Conservation (phyloP, 805 yeast genomes). For the Candida odintsovae region DNA sequence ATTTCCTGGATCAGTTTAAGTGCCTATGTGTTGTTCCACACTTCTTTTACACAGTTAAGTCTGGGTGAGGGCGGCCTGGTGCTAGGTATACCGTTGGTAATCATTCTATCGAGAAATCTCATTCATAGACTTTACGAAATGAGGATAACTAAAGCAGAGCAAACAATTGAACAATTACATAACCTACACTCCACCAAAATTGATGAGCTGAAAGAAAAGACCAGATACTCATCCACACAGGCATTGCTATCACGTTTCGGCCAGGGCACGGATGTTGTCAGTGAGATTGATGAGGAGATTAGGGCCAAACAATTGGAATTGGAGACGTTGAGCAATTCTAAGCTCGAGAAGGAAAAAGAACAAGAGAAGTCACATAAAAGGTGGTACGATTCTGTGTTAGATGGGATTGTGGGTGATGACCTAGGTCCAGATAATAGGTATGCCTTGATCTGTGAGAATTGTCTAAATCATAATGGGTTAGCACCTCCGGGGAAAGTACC, state of each 20-base stretch:
- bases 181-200: slow-evolving; percentile 47
- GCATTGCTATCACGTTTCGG: slow-evolving; percentile 63
- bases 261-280: slow-evolving; percentile 43
- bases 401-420: slow-evolving; percentile 56
- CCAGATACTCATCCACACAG: slow-evolving; percentile 72
- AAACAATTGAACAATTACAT: slow-evolving; percentile 28
- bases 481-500: slow-evolving; percentile 69
- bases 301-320: slow-evolving; percentile 32
- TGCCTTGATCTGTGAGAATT: slow-evolving; percentile 67
- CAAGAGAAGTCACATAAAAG: slow-evolving; percentile 1
- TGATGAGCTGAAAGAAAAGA: slow-evolving; percentile 61
- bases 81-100: slow-evolving; percentile 2
- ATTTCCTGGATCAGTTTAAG: slow-evolving; percentile 5
- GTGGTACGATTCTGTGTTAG: slow-evolving; percentile 39
- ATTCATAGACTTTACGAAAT: slow-evolving; percentile 1
- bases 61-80: background rate
- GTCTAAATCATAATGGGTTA: slow-evolving; percentile 70
- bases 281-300: slow-evolving; percentile 38
- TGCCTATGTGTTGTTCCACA: background rate
- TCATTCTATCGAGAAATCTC: background rate
- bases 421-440: slow-evolving; percentile 51
- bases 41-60: background rate
- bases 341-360: background rate
- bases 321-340: slow-evolving; percentile 15
- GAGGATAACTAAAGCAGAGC: slow-evolving; percentile 7